Percentiles rank a stretch among this genome's conserved stretches.
phyloP scores from a whole-genome alignment of 495 filamentous ascomycete species.

The Penicillium malachiteum region DNA sequence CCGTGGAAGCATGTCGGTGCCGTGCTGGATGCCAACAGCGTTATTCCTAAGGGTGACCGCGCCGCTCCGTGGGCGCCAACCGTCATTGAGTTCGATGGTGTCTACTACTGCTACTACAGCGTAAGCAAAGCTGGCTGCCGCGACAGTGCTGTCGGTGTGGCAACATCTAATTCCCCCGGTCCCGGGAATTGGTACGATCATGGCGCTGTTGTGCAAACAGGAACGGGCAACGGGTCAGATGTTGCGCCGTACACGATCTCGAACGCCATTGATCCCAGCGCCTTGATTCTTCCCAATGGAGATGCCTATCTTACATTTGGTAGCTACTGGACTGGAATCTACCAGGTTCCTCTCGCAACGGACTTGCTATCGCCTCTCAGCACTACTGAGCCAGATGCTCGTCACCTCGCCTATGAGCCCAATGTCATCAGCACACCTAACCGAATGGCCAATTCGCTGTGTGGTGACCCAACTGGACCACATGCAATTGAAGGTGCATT shows the following conservation, averaged over 20 bases:
- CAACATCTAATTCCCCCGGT: constrained; percentile 61
- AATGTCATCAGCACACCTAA: constrained; percentile 19
- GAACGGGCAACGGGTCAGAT: constrained; percentile 40
- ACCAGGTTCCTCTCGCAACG: constrained; percentile 56
- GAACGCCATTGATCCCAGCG: constrained; percentile 73
- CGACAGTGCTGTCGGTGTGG: constrained; percentile 68
- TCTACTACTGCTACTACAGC: constrained; percentile 74
- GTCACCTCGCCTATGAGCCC: constrained; percentile 37
- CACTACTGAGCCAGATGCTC: constrained; percentile 26
- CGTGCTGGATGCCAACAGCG: constrained; percentile 35
- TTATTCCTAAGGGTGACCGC: constrained; percentile 43
- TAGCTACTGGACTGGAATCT: constrained; percentile 70
- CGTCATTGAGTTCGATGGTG: constrained; percentile 50
- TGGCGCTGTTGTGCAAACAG: constrained; percentile 42
- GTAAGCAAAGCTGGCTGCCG: constrained; percentile 67
- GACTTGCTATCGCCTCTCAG: constrained; percentile 36
- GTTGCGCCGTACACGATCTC: constrained; percentile 52
- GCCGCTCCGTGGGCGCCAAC: constrained; percentile 59
- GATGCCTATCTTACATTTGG: constrained; percentile 63
- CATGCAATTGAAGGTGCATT: constrained; percentile 50
- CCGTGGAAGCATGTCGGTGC: constrained; percentile 41
- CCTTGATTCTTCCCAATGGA: constrained; percentile 47
- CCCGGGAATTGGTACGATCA: constrained; percentile 57
- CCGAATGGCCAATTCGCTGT: constrained; percentile 27
- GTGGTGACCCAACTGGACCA: constrained; percentile 35